A percentile compares a stretch with the other conserved stretches of the same genome.
These are phyloP conservation scores for Stipa capillata DNA, from an alignment of 176 grass and related monocot species.

Conservation along the genomic window DNA sequence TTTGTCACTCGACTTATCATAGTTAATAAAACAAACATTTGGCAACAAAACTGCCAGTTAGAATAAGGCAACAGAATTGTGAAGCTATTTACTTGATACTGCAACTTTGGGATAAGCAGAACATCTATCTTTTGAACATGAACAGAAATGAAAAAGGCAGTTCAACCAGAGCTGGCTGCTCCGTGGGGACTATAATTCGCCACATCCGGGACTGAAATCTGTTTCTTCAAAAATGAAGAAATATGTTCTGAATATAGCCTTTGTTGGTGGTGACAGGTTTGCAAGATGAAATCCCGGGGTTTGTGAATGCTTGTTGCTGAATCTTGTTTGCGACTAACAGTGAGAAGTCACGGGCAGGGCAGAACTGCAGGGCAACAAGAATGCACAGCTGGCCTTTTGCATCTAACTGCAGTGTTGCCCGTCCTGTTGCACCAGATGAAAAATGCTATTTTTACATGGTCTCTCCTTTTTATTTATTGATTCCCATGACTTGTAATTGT, in stretches of 20 bases:
- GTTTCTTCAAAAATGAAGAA: not conserved
- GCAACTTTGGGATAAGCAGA: not conserved
- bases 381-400: not conserved
- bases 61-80: not conserved
- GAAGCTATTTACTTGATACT: not conserved
- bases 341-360: not conserved
- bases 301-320: not conserved
- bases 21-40: not conserved
- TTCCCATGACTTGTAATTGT: not conserved
- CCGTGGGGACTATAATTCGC: not conserved
- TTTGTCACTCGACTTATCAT: too few species aligned
- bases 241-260: not conserved
- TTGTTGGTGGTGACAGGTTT: constrained; percentile 12
- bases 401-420: not conserved
- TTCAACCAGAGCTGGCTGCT: not conserved
- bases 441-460: not conserved
- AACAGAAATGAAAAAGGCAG: not conserved
- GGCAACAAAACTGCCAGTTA: not conserved
- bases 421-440: not conserved
- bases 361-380: not conserved
- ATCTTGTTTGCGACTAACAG: constrained; percentile 17
- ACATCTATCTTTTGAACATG: not conserved
- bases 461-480: constrained; percentile 1
- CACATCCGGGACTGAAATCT: not conserved
- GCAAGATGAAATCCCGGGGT: constrained; percentile 8